Conservation (phyloP, 2,329 filamentous ascomycete genomes). For the Zasmidium angulare region DNA sequence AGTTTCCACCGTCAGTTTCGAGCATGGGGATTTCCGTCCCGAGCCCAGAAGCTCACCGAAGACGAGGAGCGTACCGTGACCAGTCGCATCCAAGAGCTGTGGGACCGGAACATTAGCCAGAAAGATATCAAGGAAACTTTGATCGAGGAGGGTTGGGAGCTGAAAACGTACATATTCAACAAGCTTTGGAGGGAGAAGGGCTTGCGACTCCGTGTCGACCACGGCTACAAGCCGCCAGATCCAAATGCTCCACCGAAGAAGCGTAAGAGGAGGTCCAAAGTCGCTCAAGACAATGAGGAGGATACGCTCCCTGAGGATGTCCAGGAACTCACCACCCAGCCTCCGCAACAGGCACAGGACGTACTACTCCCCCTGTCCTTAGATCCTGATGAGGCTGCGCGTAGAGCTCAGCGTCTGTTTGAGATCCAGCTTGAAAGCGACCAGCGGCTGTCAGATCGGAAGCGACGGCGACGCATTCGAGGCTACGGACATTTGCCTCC, state of each 20-base stretch:
- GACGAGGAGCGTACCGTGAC: constrained; percentile 69
- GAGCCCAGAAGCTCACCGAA: constrained; percentile 68
- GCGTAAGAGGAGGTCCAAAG: constrained; percentile 5
- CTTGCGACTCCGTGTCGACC: constrained; percentile 26
- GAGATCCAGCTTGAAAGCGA: constrained; percentile 49
- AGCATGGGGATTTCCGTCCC: constrained; percentile 70
- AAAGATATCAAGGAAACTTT: constrained; percentile 71
- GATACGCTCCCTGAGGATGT: neutral
- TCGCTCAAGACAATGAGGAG: neutral
- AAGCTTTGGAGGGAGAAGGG: constrained; percentile 64
- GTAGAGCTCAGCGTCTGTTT: constrained; percentile 23
- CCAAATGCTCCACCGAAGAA: constrained; percentile 39
- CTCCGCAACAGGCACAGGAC: neutral
- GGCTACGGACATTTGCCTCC: constrained; percentile 68
- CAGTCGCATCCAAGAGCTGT: constrained; percentile 70
- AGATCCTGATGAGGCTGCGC: constrained; percentile 21
- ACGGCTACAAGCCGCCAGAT: constrained; percentile 21
- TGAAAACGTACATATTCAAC: constrained; percentile 54
- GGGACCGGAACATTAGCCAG: constrained; percentile 72
- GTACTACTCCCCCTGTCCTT: constrained; percentile 9
- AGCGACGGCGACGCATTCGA: constrained; percentile 66
- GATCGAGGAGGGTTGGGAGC: constrained; percentile 69
- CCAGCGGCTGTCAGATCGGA: constrained; percentile 62
- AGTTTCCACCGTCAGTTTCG: constrained; percentile 32
- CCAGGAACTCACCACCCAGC: neutral